A percentile compares a stretch with the other conserved stretches of the same genome.
Conservation (phyloP, 495 filamentous ascomycete species). For the Friedmanniomyces simplex region DNA sequence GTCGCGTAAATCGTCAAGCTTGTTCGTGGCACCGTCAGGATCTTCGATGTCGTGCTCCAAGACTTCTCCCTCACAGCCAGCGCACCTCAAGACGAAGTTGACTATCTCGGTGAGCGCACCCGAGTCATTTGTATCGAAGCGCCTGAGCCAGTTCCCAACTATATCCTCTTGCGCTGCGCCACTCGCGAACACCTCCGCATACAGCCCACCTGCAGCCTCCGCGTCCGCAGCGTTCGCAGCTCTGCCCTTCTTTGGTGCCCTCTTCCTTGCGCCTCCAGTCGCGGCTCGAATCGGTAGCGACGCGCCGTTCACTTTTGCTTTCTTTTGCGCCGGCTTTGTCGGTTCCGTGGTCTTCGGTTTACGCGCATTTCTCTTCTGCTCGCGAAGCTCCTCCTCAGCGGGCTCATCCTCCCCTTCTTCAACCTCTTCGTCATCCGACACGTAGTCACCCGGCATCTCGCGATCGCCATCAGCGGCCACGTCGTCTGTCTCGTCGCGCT, state of each 20-base stretch:
- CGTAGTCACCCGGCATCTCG: slow-evolving; percentile 44
- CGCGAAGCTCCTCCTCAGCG: slow-evolving; percentile 58
- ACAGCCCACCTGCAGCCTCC: slow-evolving; percentile 57
- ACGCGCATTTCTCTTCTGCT: slow-evolving; percentile 41
- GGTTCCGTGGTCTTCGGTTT: slow-evolving; percentile 32
- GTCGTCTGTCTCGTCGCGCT: slow-evolving; percentile 35
- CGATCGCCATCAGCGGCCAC: slow-evolving; percentile 41
- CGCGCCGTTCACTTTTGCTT: slow-evolving; percentile 37
- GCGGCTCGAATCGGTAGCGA: slow-evolving; percentile 34
- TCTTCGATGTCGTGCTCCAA: slow-evolving; percentile 72
- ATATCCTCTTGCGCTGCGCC: slow-evolving; percentile 59
- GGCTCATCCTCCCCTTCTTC: slow-evolving; percentile 36
- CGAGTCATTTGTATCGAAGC: slow-evolving; percentile 57
- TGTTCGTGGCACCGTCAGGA: slow-evolving; percentile 63
- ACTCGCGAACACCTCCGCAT: slow-evolving; percentile 73
- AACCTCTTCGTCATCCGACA: slow-evolving; percentile 40
- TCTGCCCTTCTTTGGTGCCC: slow-evolving; percentile 24
- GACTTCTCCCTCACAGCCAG: slow-evolving; percentile 67
- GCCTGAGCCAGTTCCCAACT: slow-evolving; percentile 67
- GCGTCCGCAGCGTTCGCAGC: slow-evolving; percentile 26
- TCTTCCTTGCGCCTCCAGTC: slow-evolving; percentile 37
- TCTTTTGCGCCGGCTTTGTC: slow-evolving; percentile 60
- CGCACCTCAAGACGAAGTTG: slow-evolving; percentile 75
- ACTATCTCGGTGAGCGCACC: slow-evolving; percentile 70
- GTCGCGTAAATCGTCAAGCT: slow-evolving; percentile 66